Evolutionary conservation across 441 rosid genomes (phyloP).

Genomic region (Mallotus repandus): DNA sequence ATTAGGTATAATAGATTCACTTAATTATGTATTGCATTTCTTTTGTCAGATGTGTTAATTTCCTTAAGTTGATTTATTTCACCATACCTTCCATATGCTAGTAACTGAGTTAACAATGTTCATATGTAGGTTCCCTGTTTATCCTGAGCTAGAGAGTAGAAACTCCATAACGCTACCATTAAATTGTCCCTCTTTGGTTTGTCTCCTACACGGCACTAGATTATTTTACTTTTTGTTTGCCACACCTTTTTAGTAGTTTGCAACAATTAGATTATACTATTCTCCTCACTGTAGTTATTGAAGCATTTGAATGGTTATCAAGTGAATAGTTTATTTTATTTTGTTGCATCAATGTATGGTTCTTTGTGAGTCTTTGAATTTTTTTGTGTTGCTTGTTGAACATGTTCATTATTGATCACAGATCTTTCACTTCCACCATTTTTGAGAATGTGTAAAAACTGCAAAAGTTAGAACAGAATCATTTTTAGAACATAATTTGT

Average conservation of each 20-base stretch:
- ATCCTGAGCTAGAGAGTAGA: constrained; percentile 91
- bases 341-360: constrained; percentile 3
- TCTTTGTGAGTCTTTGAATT: not conserved
- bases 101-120: constrained; percentile 26
- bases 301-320: constrained; percentile 1
- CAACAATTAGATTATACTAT: too few relatives aligned
- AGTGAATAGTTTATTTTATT: not conserved
- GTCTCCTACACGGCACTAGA: not conserved
- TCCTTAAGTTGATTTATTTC: not conserved
- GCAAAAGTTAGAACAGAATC: constrained; percentile 25
- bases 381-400: not conserved
- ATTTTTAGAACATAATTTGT: constrained; percentile 6
- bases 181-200: constrained; percentile 88
- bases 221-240: constrained; percentile 3
- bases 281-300: not conserved
- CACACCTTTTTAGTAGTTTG: not conserved
- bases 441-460: constrained; percentile 78
- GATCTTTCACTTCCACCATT: constrained; percentile 82
- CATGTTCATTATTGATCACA: too few relatives aligned
- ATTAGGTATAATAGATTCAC: not conserved
- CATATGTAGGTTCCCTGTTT: constrained; percentile 66
- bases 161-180: constrained; percentile 78
- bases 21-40: not conserved
- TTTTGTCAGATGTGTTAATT: not conserved
- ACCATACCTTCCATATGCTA: not conserved